A percentile compares a stretch with the other conserved stretches of the same genome.
Conservation (phyloP, 2,329 filamentous ascomycete genomes). For the Rhynchosporium agropyri region DNA sequence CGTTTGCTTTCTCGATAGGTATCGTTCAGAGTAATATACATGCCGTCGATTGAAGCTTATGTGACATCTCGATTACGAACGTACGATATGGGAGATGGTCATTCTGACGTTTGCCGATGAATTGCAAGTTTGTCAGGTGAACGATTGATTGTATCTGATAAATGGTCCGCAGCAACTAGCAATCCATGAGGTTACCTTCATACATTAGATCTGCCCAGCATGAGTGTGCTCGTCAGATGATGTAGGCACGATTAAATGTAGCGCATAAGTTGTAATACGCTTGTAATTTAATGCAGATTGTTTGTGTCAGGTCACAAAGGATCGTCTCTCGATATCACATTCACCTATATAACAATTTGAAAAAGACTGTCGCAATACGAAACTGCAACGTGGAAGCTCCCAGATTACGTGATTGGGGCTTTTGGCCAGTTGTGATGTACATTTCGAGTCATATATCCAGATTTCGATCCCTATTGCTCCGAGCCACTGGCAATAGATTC, state of each 20-base stretch:
- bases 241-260: background rate
- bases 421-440: background rate
- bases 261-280: background rate
- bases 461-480: slow-evolving; percentile 3
- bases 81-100: background rate
- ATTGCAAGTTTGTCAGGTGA: background rate
- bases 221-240: background rate
- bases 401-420: background rate
- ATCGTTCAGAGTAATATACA: no score
- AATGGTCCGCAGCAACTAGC: background rate
- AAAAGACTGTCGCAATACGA: background rate
- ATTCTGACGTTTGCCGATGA: background rate
- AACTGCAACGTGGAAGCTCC: background rate
- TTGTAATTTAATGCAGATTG: background rate
- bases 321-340: background rate
- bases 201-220: background rate
- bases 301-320: background rate
- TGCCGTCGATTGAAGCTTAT: background rate
- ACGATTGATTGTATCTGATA: background rate
- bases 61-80: background rate
- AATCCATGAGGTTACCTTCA: background rate
- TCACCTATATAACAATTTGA: background rate
- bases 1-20: no score
- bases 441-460: background rate
- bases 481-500: background rate